These are phyloP conservation scores for Warburgia ugandensis DNA, from an alignment of 164 flowering plant species.

Conservation along the genomic window DNA sequence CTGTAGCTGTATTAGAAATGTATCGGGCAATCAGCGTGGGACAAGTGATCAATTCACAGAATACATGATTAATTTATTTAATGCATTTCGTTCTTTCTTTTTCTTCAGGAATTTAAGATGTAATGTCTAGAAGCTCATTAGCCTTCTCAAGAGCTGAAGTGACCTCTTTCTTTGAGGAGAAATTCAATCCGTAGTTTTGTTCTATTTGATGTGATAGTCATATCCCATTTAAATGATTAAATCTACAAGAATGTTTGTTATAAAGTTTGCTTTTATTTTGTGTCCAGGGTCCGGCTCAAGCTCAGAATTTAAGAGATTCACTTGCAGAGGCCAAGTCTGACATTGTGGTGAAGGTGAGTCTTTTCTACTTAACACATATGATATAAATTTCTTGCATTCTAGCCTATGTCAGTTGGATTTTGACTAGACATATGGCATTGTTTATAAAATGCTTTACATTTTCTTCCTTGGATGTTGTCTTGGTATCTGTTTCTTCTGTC, in stretches of 20 bases:
- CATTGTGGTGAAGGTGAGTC: constrained; percentile 75
- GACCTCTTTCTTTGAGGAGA: neutral
- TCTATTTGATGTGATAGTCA: neutral
- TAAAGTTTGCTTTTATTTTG: neutral
- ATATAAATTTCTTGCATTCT: neutral
- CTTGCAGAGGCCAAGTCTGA: constrained; percentile 80
- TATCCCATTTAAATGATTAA: neutral
- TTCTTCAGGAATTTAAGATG: neutral
- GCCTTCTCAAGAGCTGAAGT: neutral
- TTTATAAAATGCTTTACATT: no score
- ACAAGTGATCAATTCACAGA: neutral
- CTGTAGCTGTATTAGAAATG: neutral
- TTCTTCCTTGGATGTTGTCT: no score
- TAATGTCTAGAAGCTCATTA: neutral
- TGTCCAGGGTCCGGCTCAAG: constrained; percentile 97
- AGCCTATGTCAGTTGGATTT: neutral
- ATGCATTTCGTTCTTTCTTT: neutral
- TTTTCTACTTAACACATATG: neutral
- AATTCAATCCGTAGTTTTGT: neutral
- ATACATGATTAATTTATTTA: neutral
- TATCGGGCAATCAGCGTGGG: neutral
- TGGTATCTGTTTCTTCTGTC: no score
- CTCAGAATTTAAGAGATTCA: constrained; percentile 92
- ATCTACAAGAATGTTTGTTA: neutral
- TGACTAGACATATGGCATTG: no score